Evolutionary conservation across 192 early-diverging fungal genomes (phyloP), one percentile per base, ranked within the genome.

Genomic region (Thamnidium elegans): DNA sequence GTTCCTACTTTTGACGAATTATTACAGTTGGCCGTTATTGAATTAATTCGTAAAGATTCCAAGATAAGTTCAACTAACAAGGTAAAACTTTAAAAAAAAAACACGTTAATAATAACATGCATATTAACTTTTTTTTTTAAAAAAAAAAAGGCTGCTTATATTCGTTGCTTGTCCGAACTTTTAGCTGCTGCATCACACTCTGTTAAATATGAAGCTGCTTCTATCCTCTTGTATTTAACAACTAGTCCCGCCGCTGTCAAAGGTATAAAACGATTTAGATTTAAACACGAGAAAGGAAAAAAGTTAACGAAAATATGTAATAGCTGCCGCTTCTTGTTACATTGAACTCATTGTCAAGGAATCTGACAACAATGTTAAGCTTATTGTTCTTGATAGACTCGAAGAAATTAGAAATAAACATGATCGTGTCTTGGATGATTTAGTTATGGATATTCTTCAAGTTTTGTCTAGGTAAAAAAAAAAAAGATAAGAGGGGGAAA

Each of bases 171-270:
- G 43, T 91, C 96, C 62, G 86, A 91, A 61, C 77, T 98, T 63
- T 80, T 99, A 51, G 82, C 86, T 45, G 84, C 92, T 21, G 68
- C 88, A 14, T 87, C 94, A 11, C 87, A 86, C 71, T 88, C 96
- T 17, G 97, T 99, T 65, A 93, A 96, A 69, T 99, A 96, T 73
- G 97, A 99, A 74, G 97, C 97, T 7, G 97, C 97, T 14, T 88
- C 88, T 52, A 94, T 96, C 17, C 76, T 99, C 58, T 90, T 97
- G 48, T 81, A 82, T 21, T 79, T 99, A 43, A 93, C 96, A 11
- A 85, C 88, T 26, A 92, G 94, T 69, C 84, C 93, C 42, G 85
- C 89, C 6, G 96, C 95, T 19, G 85, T 99, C 62, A 96, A 95
- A 79, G 89, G 87, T 88, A 83, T 14, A 34, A 26, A 26, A 30